Evolutionary conservation across 2,329 filamentous ascomycete species (phyloP).

Genomic region (Penicillium sp.): DNA sequence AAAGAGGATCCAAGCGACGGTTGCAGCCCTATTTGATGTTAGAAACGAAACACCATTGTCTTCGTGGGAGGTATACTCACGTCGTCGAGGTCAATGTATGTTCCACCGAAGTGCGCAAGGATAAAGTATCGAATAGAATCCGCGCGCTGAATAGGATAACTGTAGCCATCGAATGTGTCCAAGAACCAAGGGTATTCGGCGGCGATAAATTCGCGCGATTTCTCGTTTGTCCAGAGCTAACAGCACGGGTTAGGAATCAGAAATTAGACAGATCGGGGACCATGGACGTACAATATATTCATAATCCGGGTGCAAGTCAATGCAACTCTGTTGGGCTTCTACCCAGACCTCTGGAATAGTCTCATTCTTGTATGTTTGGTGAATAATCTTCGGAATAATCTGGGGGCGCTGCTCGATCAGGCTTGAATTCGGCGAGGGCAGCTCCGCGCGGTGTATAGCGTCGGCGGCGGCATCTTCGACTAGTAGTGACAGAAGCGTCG

Average conservation of each 20-base stretch:
- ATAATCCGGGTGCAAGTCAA: constrained; percentile 66
- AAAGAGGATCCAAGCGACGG: constrained; percentile 64
- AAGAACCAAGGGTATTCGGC: constrained; percentile 75
- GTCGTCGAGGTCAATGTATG: constrained; percentile 78
- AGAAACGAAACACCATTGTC: neutral
- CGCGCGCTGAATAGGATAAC: constrained; percentile 71
- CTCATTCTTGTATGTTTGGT: constrained; percentile 72
- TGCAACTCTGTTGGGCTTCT: constrained; percentile 63
- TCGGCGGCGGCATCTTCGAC: constrained; percentile 65
- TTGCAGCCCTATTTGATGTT: constrained; percentile 58
- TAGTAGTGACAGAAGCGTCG: constrained; percentile 68
- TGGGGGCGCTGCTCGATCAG: constrained; percentile 56
- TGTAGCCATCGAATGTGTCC: constrained; percentile 69
- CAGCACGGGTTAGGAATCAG: constrained; percentile 18
- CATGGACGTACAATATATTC: constrained; percentile 63
- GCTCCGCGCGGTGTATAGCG: constrained; percentile 63
- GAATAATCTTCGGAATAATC: constrained; percentile 72
- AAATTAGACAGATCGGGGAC: neutral
- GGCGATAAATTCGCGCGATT: constrained; percentile 67
- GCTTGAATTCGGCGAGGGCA: constrained; percentile 63
- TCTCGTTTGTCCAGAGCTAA: constrained; percentile 73
- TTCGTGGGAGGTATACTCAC: constrained; percentile 38
- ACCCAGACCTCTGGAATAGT: constrained; percentile 66
- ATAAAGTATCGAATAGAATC: constrained; percentile 79
- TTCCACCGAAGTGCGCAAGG: constrained; percentile 71